Evolutionary conservation across 495 filamentous ascomycete genomes (phyloP), one percentile per base, ranked within the genome.

Genomic region (Penicillium maclennaniae): DNA sequence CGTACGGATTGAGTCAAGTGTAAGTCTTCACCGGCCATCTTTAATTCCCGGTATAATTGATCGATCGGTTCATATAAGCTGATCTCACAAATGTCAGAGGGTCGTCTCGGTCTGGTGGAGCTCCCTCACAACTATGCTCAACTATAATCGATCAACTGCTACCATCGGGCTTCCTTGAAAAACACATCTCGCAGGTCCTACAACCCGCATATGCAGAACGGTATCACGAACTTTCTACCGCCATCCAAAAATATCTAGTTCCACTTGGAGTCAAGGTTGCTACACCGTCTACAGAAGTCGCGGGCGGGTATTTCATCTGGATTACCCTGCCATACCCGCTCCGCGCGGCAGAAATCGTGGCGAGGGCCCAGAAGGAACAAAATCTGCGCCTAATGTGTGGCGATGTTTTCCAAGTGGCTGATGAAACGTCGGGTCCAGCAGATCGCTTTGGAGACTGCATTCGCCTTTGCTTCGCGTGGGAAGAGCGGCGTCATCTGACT

Each of bases 291-390:
- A 54, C 68, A 0, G 49, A 54, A 3, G 49, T 67, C 7, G 67
- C 69, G 0, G 90, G 90, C 0, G 91, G 91, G 0, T 95, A 90
- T 66, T 95, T 93, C 63, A 70, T 91, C 31, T 96, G 90, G 89
- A 60, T 93, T 16, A 69, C 70, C 8, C 67, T 96, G 16, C 87
- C 87, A 0, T 47, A 58, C 16, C 62, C 65, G 5, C 58, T 83
- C 10, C 67, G 60, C 19, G 83, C 83, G 2, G 65, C 65, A 27
- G 77, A 71, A n/a, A 72, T 95, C 14, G 80, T 82, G 10, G 54
- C 73, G 46, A 67, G 67, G 27, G 81, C 82, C 7, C 65, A 72
- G 58, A 62, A 70, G 3, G 74, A 84, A 43, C 80, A 86, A 62
- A 81, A 80, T 31, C 60, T 95, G 48, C 68, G 83, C 17, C 68